A percentile compares a stretch with the other conserved stretches of the same genome.
These are phyloP conservation scores for Agapanthus africanus DNA, from an alignment of 106 monocot species.

Conservation along the genomic window DNA sequence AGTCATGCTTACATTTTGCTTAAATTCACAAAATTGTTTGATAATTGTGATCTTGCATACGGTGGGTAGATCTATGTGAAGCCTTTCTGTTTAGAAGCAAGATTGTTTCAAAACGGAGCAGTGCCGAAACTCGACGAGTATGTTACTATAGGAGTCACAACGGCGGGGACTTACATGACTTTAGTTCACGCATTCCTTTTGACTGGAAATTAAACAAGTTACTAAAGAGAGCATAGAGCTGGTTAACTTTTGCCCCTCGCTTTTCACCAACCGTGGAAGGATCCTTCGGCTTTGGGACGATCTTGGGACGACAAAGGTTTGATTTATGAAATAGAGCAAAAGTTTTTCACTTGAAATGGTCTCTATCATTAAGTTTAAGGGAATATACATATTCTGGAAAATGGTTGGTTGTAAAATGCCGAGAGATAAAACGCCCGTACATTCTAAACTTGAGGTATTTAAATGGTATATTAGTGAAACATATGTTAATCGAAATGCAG, in stretches of 20 bases:
- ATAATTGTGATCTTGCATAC: background rate
- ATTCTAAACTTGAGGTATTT: too few relatives aligned
- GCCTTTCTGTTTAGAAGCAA: conserved; percentile 19
- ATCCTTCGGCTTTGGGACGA: conserved; percentile 29
- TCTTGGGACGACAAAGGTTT: conserved; percentile 17
- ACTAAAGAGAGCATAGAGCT: background rate
- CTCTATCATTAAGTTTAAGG: too few relatives aligned
- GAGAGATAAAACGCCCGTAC: too few relatives aligned
- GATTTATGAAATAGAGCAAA: too few relatives aligned
- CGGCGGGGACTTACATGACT: conserved; percentile 18
- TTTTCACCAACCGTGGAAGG: conserved; percentile 17
- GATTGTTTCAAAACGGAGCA: conserved; percentile 3
- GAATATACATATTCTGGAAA: too few relatives aligned
- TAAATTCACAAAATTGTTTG: background rate
- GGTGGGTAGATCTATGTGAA: conserved; percentile 26
- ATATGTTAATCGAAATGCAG: too few relatives aligned
- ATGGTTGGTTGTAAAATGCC: too few relatives aligned
- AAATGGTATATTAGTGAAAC: too few relatives aligned
- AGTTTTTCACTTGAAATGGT: too few relatives aligned
- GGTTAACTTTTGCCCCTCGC: background rate
- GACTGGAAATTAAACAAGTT: conserved; percentile 3
- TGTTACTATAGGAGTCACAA: too few relatives aligned
- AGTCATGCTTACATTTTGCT: too few relatives aligned
- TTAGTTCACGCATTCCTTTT: conserved; percentile 17
- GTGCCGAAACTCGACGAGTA: conserved; percentile 12